These are phyloP conservation scores for Pyrus communis DNA, from an alignment of 306 rosid species.

Conservation along the genomic window DNA sequence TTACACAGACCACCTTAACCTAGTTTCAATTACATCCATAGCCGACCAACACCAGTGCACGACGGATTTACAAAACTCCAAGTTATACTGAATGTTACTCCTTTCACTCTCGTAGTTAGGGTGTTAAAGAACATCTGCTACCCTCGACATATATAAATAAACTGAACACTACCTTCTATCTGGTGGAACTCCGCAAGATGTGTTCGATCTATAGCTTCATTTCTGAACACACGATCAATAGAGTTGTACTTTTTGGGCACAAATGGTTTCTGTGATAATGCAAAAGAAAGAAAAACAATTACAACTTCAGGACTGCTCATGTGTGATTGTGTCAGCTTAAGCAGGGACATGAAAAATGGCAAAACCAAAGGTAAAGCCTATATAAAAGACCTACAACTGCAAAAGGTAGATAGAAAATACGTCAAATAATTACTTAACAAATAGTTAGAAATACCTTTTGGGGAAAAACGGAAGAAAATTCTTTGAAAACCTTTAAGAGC, in stretches of 20 bases:
- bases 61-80: no score
- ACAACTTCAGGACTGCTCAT: not conserved
- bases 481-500: not conserved
- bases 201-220: slow-evolving; percentile 96
- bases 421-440: not conserved
- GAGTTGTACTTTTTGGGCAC: slow-evolving; percentile 83
- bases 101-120: no score
- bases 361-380: not conserved
- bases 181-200: slow-evolving; percentile 99
- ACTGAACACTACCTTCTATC: slow-evolving; percentile 67
- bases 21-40: no score
- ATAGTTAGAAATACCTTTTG: not conserved
- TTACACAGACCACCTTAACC: no score
- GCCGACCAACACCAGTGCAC: no score
- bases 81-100: no score
- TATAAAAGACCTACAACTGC: not conserved
- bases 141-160: not conserved
- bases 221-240: slow-evolving; percentile 93
- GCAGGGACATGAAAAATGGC: not conserved
- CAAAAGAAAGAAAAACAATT: slow-evolving; percentile 9
- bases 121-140: not conserved
- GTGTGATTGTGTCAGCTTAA: not conserved
- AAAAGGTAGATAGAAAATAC: not conserved
- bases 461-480: not conserved
- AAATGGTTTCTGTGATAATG: slow-evolving; percentile 67